phyloP scores from a whole-genome alignment of 139 green algal species.

The Desmodesmus armatus region DNA sequence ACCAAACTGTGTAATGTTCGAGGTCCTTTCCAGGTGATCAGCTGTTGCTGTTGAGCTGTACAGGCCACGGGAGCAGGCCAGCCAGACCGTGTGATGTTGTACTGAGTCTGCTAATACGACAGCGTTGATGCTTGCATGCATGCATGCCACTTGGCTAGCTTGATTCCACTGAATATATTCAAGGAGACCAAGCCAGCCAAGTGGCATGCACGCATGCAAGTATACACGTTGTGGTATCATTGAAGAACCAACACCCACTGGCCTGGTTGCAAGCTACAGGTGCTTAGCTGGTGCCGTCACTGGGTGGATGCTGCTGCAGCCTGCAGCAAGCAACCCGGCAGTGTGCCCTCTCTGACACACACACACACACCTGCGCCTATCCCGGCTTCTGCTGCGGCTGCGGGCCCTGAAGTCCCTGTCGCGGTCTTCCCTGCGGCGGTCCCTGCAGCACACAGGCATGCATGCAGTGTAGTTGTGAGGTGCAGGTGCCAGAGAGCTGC shows the following conservation, averaged over 20 bases:
- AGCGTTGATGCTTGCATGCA: no score
- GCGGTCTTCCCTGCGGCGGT: constrained; percentile 7
- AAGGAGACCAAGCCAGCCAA: no score
- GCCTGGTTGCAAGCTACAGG: not conserved
- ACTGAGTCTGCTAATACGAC: no score
- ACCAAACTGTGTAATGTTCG: not conserved
- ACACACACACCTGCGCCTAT: constrained; percentile 9
- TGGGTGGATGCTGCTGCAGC: not conserved
- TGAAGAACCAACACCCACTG: not conserved
- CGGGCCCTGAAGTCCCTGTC: constrained; percentile 1
- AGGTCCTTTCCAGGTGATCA: no score
- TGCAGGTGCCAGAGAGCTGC: no score
- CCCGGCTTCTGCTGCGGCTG: constrained; percentile 29
- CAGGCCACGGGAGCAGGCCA: no score
- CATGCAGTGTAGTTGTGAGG: no score
- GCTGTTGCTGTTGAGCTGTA: no score
- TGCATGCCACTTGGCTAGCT: not conserved
- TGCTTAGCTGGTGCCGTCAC: no score
- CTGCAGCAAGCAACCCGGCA: not conserved
- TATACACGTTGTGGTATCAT: not conserved
- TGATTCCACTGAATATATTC: not conserved
- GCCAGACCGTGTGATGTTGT: no score
- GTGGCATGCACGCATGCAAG: no score
- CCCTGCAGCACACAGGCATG: constrained; percentile 28
- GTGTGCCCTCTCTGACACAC: not conserved